Base-by-base conservation (phyloP, 768 basidiomycete species). In the Pleurotus pulmonarius region DNA sequence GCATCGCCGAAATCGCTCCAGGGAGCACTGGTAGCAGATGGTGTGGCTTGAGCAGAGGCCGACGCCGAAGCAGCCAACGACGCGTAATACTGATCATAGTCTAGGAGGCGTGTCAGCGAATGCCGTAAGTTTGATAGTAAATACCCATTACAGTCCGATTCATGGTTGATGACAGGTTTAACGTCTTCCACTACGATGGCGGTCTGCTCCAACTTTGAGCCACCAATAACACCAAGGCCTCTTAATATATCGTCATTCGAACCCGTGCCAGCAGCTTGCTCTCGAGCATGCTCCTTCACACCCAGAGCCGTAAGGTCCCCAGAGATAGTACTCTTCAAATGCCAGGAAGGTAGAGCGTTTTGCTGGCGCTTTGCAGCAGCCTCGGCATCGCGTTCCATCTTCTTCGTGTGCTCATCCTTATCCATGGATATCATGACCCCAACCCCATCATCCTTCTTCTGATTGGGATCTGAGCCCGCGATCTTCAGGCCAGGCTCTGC, bases 271-370 rank as follows among this genome's bases (percentile, higher is more conserved):
- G 63, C 64, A 11, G 67, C 65, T 53, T 80, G 79, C 22, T 77
- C 70, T 56, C 86, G 74, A n/a, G 81, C 83, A 59, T 69, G 82
- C 67, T 91, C 89, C 63, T 85, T 82, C 56, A 90, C 80, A 16
- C 94, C 93, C 40, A 95, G 77, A 18, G 92, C 88, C 0, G 96
- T 97, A 58, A 94, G 74, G 61, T 95, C 90, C 7, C 94, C 94
- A 3, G 93, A 87, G 59, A 99, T 93, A 2, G 97, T 99, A 66
- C 93, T 95, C 71, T 92, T 90, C 62, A 94, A 80, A 74, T 97
- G 92, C 97, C 97, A 99, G 11, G 89, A 78, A 1, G 97, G 97
- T 45, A 99, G 75, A 0, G 86, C 83, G 67, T 98, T 98, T 74
- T 98, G 94, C 66, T 88, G 83, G 57, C 92, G 74, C 71, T 94